Conservation (phyloP, 805 yeast species). For the Candida palmyrensis region DNA sequence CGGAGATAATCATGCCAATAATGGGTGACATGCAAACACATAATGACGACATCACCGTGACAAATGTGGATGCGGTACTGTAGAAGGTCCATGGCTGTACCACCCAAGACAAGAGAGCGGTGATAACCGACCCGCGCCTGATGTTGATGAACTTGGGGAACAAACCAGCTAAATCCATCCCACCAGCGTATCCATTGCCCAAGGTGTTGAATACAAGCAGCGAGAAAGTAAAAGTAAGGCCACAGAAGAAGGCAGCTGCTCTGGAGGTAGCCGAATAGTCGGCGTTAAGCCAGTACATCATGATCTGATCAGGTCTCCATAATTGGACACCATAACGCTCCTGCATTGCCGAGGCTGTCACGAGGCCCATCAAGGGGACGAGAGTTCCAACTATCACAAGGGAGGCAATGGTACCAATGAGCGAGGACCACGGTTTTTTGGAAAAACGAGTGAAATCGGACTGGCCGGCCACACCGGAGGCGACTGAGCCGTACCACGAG, state of each 20-base stretch:
- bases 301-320: slow-evolving; percentile 45
- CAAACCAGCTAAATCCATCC: slow-evolving; percentile 47
- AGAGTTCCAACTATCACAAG: slow-evolving; percentile 35
- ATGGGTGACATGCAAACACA: slow-evolving; percentile 14
- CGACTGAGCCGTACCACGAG: slow-evolving; percentile 31
- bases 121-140: slow-evolving; percentile 37
- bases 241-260: slow-evolving; percentile 44
- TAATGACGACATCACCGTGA: slow-evolving; percentile 15
- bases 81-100: slow-evolving; percentile 18
- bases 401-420: slow-evolving; percentile 28
- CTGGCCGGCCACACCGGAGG: slow-evolving; percentile 35
- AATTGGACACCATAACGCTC: slow-evolving; percentile 29
- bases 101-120: slow-evolving; percentile 17
- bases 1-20: slow-evolving; percentile 25
- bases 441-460: slow-evolving; percentile 39
- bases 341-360: slow-evolving; percentile 40
- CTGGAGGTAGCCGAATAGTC: slow-evolving; percentile 33
- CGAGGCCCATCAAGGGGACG: slow-evolving; percentile 42
- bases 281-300: slow-evolving; percentile 35
- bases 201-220: slow-evolving; percentile 30
- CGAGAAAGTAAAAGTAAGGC: slow-evolving; percentile 24
- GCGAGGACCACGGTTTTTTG: slow-evolving; percentile 17
- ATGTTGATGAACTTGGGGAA: slow-evolving; percentile 41
- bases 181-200: slow-evolving; percentile 49
- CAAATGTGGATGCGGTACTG: slow-evolving; percentile 12